These are phyloP conservation scores for Hibiscus tridactylites DNA, from an alignment of 345 rosid species.

Conservation along the genomic window DNA sequence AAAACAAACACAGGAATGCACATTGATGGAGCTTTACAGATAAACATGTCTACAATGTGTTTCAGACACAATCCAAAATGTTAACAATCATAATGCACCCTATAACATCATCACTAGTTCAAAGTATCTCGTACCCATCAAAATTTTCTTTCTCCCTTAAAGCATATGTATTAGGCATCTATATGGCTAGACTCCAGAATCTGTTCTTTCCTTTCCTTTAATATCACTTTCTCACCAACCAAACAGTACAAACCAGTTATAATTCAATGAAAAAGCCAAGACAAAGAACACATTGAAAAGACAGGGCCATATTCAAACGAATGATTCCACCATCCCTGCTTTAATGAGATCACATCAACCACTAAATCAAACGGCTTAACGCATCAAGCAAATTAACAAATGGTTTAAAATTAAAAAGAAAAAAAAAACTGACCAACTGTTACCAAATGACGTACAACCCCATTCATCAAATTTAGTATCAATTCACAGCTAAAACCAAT, in stretches of 20 bases:
- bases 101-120: not conserved
- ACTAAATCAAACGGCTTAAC: not conserved
- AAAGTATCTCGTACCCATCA: too few species aligned
- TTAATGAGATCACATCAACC: not conserved
- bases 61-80: not conserved
- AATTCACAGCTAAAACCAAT: not conserved
- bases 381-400: too few species aligned
- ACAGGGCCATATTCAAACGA: too few species aligned
- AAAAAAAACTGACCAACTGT: too few species aligned
- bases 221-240: not conserved
- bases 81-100: not conserved
- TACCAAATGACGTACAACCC: too few species aligned
- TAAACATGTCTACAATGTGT: not conserved
- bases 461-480: too few species aligned
- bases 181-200: too few species aligned
- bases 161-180: too few species aligned
- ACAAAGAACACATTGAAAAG: not conserved
- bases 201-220: not conserved
- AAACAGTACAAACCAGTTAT: not conserved
- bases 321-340: too few species aligned
- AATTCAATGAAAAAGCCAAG: not conserved
- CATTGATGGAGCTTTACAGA: not conserved
- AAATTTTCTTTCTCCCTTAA: too few species aligned
- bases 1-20: not conserved
- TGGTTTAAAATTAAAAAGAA: too few species aligned